Base-by-base conservation (phyloP, 2,329 filamentous ascomycete species). In the Phyllosticta citrichinensis region DNA sequence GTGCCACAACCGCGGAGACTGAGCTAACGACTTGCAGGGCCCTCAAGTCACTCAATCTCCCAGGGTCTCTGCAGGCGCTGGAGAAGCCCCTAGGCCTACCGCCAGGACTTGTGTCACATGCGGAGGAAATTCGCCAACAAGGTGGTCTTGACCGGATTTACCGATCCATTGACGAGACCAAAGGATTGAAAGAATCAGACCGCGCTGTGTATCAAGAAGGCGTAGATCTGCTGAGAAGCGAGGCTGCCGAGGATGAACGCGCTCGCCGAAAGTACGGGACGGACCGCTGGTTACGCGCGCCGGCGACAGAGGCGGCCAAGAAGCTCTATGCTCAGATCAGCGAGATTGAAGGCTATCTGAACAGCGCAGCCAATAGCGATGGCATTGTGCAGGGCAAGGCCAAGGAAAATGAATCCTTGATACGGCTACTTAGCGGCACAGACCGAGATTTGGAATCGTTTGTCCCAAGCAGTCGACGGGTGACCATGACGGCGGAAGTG, bases 61-160 rank as follows among this genome's bases (percentile, higher is more conserved):
- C 94, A 0, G 94, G 94, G 0, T 96, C 93, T 1, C 76, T 99
- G 3, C 94, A 99, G 71, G 94, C 94, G 0, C 80, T 97, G 0
- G 94, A 99, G 71, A 97, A 97, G 71, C 94, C 94, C 0, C 80
- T 99, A 0, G 94, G 94, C 0, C 75, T 99, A 3, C 94, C 94
- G 0, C 89, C 91, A 0, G 89, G 85, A 17, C 76, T 99, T 1
- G 83, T 91, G 2, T 89, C 94, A 22, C 94, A 97, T 67, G 93
- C 93, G 0, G 93, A 97, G 70, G 94, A 97, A 70, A 87, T 99
- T 56, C 83, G 92, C 20, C 93, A 97, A 71, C 89, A 92, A 61
- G 91, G 96, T 68, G 93, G 91, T 0, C 78, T 96, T 33, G 85
- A 87, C 61, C 81, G 89, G 27, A 76, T 97, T 0, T 84, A 89